Base-by-base conservation (phyloP, 169 alveolate species). In the Plasmodium sp. region DNA sequence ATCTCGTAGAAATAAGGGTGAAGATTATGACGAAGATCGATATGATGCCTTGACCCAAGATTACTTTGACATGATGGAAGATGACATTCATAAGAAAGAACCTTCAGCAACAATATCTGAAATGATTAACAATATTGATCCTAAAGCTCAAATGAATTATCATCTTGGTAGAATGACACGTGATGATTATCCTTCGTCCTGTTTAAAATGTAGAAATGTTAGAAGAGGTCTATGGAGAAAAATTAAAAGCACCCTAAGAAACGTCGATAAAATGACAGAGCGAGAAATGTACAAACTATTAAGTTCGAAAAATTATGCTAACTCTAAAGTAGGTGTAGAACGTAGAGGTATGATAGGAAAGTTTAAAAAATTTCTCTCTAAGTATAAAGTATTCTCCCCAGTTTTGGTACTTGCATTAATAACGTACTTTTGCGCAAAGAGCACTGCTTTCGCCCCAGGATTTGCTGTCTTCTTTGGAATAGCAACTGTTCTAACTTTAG, bases 21-120 rank as follows among this genome's bases (percentile, higher is more conserved):
- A 80, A 80, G n/a, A 12, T 80, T 80, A 80, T 80, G 84, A 80
- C 4, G 3, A 80, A 18, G 34, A 18, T 80, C 39, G 84, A 80
- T 80, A 80, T 80, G 45, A 80, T 80, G 72, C 72, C 6, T 80
- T 80, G 34, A 80, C 84, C 2, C 73, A 80, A 51, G 72, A 39
- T 80, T 80, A 80, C 39, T 80, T 39, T 43, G 71, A 43, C 18
- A 80, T 80, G 84, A 80, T 80, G 84, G 84, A 80, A 45, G 51
- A 33, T 12, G 84, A 80, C 71, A 45, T 80, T 10, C 18, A 67
- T 79, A 34, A 34, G 5, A 80, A 43, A 41, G 48, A 33, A 41
- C 22, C 74, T 45, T 18, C 45, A 80, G 9, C 5, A 80, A 39
- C n/a, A 43, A 7, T 80, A 41, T 0, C 1, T 34, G 84, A 39